A percentile compares a stretch with the other conserved stretches of the same genome.
Conservation (phyloP, 208 protist species). For the Angomonas ambiguus region DNA sequence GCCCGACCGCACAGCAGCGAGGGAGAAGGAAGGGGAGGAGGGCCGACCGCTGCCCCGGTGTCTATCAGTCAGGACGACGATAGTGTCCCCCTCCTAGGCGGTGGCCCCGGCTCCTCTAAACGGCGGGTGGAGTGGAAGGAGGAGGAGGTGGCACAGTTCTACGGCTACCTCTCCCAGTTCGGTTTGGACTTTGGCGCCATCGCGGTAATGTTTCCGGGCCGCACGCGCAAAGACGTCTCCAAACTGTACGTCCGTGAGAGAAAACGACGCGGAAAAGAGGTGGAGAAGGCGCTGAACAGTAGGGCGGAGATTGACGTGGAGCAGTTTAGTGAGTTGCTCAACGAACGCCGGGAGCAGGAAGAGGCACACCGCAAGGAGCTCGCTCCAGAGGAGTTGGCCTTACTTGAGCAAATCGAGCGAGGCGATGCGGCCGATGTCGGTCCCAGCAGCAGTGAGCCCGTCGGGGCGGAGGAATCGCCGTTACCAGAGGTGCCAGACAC, state of each 20-base stretch:
- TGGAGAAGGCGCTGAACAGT: conserved; percentile 46
- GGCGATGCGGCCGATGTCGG: not conserved
- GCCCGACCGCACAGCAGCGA: too few species aligned
- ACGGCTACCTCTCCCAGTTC: conserved; percentile 78
- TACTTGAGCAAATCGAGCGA: conserved; percentile 38
- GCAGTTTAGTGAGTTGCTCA: conserved; percentile 42
- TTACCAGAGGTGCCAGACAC: not conserved
- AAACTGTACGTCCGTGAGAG: conserved; percentile 78
- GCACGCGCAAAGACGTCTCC: conserved; percentile 71
- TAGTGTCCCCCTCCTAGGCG: too few species aligned
- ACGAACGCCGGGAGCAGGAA: conserved; percentile 30
- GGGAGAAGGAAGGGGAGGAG: not conserved
- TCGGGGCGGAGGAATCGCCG: not conserved
- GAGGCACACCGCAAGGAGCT: conserved; percentile 35
- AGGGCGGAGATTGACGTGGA: conserved; percentile 63
- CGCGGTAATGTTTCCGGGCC: conserved; percentile 58
- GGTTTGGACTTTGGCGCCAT: conserved; percentile 89
- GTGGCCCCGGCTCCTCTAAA: conserved; percentile 1
- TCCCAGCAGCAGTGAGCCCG: not conserved
- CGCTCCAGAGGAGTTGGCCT: conserved; percentile 54
- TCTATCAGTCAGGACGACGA: not conserved
- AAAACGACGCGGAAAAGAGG: conserved; percentile 42
- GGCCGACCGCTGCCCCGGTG: not conserved
- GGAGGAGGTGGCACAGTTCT: conserved; percentile 73
- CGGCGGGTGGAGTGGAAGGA: conserved; percentile 67